Evolutionary conservation across 805 yeast species (phyloP).

Genomic region (Kodamaea nitidulidarum): DNA sequence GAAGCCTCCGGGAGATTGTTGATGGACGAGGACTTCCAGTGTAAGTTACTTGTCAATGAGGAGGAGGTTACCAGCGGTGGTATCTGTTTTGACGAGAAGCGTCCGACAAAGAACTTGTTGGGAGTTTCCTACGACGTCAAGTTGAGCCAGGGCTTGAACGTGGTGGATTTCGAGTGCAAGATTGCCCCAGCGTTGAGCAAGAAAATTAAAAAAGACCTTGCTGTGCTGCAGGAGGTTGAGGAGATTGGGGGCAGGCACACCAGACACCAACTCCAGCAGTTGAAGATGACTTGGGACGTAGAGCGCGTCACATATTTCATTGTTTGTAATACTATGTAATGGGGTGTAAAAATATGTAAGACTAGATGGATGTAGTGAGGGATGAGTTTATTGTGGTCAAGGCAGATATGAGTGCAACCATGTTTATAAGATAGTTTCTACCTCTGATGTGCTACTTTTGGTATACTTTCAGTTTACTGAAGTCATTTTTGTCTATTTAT

Average conservation of each 20-base stretch:
- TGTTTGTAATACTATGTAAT: constrained; percentile 21
- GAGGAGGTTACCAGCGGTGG: constrained; percentile 34
- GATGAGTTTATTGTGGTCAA: no score
- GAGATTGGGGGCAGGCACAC: constrained; percentile 40
- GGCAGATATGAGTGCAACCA: no score
- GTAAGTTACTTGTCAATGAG: constrained; percentile 35
- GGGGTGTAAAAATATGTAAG: no score
- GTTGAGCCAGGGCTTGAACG: constrained; percentile 38
- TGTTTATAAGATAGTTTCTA: no score
- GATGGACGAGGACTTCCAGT: constrained; percentile 39
- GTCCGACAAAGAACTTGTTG: constrained; percentile 15
- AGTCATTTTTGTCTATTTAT: no score
- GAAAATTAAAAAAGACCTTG: constrained; percentile 26
- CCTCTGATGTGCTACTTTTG: no score
- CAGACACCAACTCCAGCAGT: constrained; percentile 42
- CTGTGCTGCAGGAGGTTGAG: constrained; percentile 19
- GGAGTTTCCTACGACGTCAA: constrained; percentile 36
- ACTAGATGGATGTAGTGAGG: no score
- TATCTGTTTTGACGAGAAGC: constrained; percentile 27
- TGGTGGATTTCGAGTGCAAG: constrained; percentile 37
- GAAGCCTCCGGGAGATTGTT: constrained; percentile 15
- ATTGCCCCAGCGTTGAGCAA: constrained; percentile 39
- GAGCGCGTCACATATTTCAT: constrained; percentile 35
- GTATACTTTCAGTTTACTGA: no score
- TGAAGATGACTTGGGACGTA: constrained; percentile 44